Evolutionary conservation across 176 grass and related monocot species (phyloP).

Genomic region (Ensete glaucum): DNA sequence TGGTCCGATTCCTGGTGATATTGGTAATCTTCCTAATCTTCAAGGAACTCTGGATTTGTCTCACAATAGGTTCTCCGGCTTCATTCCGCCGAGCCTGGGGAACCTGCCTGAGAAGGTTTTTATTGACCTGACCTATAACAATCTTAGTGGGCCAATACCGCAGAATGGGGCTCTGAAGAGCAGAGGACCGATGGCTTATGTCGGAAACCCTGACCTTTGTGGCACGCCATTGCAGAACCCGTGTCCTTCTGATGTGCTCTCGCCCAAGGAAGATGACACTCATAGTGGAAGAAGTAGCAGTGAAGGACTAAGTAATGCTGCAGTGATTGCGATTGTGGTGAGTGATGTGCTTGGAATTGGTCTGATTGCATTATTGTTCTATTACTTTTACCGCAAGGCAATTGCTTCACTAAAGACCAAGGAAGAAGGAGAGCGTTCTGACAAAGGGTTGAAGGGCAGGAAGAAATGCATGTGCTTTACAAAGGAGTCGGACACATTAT

Average conservation of each 20-base stretch:
- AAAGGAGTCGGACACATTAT: conserved; percentile 30
- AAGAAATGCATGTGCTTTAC: conserved; percentile 65
- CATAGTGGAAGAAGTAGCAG: conserved; percentile 17
- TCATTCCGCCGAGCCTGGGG: conserved; percentile 58
- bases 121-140: conserved; percentile 88
- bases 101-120: conserved; percentile 82
- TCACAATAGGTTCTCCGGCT: conserved; percentile 68
- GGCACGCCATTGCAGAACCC: conserved; percentile 69
- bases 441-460: conserved; percentile 23
- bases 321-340: conserved; percentile 53
- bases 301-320: conserved; percentile 49
- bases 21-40: conserved; percentile 63
- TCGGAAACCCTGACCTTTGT: conserved; percentile 66
- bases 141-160: conserved; percentile 70
- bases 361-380: conserved; percentile 62
- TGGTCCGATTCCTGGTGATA: conserved; percentile 47
- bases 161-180: conserved; percentile 68
- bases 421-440: conserved; percentile 9
- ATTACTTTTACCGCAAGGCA: conserved; percentile 61
- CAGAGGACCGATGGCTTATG: conserved; percentile 62
- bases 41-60: conserved; percentile 77
- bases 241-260: conserved; percentile 36
- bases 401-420: conserved; percentile 31
- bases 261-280: conserved; percentile 19
- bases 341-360: conserved; percentile 63